A percentile compares a stretch with the other conserved stretches of the same genome.
Conservation (phyloP, 805 yeast species). For the Saturnispora galanensis region DNA sequence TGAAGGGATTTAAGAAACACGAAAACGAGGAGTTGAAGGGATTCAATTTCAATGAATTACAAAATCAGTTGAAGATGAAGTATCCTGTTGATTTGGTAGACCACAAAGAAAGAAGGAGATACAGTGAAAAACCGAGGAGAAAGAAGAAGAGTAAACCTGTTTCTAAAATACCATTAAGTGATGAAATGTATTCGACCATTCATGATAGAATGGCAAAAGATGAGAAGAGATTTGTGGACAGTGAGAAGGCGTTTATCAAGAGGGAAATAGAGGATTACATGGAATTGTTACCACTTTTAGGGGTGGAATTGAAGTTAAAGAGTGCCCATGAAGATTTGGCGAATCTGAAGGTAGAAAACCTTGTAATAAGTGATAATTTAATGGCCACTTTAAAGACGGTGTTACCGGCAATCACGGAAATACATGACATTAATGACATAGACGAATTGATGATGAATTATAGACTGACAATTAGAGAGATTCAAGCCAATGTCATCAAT, state of each 20-base stretch:
- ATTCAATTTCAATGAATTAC: constrained; percentile 4
- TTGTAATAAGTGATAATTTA: constrained; percentile 9
- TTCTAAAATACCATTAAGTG: constrained; percentile 38
- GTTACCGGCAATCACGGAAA: constrained; percentile 30
- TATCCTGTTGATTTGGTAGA: constrained; percentile 16
- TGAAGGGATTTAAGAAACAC: constrained; percentile 8
- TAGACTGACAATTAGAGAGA: constrained; percentile 40
- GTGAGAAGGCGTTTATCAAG: constrained; percentile 44
- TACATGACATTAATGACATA: constrained; percentile 37
- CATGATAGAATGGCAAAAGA: constrained; percentile 56
- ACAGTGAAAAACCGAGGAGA: not conserved
- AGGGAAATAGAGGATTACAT: constrained; percentile 48
- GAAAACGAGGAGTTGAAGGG: constrained; percentile 14
- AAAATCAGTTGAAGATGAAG: not conserved
- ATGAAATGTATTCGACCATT: constrained; percentile 32
- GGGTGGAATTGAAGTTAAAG: constrained; percentile 12
- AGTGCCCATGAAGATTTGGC: constrained; percentile 6
- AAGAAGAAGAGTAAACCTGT: not conserved
- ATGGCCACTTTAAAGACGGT: constrained; percentile 6
- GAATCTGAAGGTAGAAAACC: constrained; percentile 7
- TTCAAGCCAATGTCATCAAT: constrained; percentile 29
- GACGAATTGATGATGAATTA: constrained; percentile 45
- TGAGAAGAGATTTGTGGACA: constrained; percentile 48
- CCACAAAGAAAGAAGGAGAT: constrained; percentile 9
- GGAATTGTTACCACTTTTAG: constrained; percentile 34